Evolutionary conservation across 2,329 filamentous ascomycete genomes (phyloP).

Genomic region (Calonectria hawksworthii): DNA sequence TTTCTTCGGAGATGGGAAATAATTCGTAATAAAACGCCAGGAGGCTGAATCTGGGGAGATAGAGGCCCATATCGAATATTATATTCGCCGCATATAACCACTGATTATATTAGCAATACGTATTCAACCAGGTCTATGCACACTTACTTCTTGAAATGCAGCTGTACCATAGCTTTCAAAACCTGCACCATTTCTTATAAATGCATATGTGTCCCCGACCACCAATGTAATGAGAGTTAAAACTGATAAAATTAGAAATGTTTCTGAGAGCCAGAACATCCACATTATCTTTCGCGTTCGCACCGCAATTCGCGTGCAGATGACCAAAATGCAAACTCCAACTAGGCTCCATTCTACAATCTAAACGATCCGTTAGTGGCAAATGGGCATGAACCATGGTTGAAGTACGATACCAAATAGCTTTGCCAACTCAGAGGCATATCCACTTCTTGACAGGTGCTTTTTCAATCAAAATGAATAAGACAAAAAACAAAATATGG

Average conservation of each 20-base stretch:
- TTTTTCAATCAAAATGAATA: not conserved
- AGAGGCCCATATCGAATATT: not conserved
- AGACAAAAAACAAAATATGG: not conserved
- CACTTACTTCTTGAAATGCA: not conserved
- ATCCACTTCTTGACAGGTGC: too few species aligned
- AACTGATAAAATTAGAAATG: not conserved
- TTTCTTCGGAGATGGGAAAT: not conserved
- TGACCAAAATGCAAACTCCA: not conserved
- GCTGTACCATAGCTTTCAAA: not conserved
- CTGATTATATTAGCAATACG: not conserved
- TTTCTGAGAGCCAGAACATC: not conserved
- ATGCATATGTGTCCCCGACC: not conserved
- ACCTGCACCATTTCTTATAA: not conserved
- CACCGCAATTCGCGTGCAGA: not conserved
- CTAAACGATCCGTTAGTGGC: not conserved
- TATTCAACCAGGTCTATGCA: accelerated
- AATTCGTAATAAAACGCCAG: not conserved
- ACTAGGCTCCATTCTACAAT: not conserved
- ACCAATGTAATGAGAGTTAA: not conserved
- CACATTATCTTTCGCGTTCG: not conserved
- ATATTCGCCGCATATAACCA: not conserved
- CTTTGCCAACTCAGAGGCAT: not conserved
- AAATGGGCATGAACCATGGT: not conserved
- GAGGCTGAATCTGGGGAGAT: not conserved
- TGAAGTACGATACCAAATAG: not conserved